Base-by-base conservation (phyloP, 179 eudicot genomes). In the Corrigiola litoralis region DNA sequence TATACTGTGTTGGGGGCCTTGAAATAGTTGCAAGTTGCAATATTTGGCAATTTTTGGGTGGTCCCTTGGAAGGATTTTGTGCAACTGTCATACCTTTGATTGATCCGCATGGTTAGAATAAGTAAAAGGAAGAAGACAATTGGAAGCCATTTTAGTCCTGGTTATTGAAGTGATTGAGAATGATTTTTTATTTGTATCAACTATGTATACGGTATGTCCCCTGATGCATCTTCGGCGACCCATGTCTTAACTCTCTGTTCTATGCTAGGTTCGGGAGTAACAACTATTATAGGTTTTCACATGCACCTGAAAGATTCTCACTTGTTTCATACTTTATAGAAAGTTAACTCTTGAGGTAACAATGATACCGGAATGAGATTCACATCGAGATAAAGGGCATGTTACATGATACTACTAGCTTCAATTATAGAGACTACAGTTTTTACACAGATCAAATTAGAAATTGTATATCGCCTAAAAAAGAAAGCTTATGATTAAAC, bases 1-100 rank as follows among this genome's bases (percentile, higher is more conserved):
- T 29, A 27, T 36, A 49, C 41, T 16, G 62, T 31, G 29, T 8
- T 6, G 20, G 45, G 38, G 49, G 51, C 49, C 21, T 51, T 17
- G 45, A 59, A 58, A 24, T 29, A 14, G 49, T 38, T 66, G 50
- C 67, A 72, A 61, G 17, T 50, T 52, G 67, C 57, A 53, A 53
- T 20, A 28, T 53, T 53, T 28, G 38, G 14, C 59, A 52, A 45
- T 20, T 53, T 67, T 51, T 17, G 28, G 71, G 61, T 60, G 67
- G 67, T 55, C 62, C 67, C 33, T 46, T 1, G 1, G 27, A 59
- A 59, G 67, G 51, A 72, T n/a, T 27, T 66, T 16, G 51, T 50
- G 66, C 63, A 72, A 72, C 61, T 65, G 56, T 72, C 71, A 58
- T 65, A 20, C 67, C 10, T 72, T 64, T 47, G 70, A 58, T 47